phyloP scores from a whole-genome alignment of 1,284 basidiomycete species.

The Schizophyllum amplum region DNA sequence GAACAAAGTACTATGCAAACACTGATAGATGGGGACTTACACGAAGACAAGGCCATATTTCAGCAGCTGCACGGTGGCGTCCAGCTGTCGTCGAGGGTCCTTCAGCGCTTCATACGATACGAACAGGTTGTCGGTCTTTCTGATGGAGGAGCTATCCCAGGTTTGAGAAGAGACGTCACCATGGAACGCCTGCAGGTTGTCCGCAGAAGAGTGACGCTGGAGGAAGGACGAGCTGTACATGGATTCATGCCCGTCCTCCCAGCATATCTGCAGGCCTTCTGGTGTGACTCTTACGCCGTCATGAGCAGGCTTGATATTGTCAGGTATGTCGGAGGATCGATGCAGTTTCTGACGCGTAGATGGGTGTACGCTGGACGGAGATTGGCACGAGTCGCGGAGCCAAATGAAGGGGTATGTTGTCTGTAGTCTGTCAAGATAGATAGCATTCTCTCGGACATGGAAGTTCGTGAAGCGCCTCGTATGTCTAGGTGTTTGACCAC shows the following conservation, averaged over 20 bases:
- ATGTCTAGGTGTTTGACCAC: neutral
- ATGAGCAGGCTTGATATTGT: slow-evolving; percentile 31
- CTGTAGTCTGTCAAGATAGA: slow-evolving; percentile 18
- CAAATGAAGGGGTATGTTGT: slow-evolving; percentile 43
- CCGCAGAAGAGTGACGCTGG: slow-evolving; percentile 31
- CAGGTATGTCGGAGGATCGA: slow-evolving; percentile 56
- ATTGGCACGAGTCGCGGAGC: slow-evolving; percentile 41
- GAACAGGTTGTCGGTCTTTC: slow-evolving; percentile 32
- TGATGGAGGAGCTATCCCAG: slow-evolving; percentile 32
- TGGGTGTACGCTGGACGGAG: slow-evolving; percentile 54
- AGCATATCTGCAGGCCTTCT: slow-evolving; percentile 42
- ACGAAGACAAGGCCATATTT: slow-evolving; percentile 53
- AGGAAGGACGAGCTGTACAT: slow-evolving; percentile 44
- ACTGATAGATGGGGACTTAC: slow-evolving; percentile 3
- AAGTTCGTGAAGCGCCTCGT: neutral
- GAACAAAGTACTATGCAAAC: neutral
- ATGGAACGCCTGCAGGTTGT: slow-evolving; percentile 29
- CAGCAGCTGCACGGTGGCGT: slow-evolving; percentile 47
- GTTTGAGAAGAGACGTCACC: slow-evolving; percentile 22
- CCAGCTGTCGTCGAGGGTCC: slow-evolving; percentile 34
- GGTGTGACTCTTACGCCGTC: slow-evolving; percentile 29
- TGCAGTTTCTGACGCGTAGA: slow-evolving; percentile 75
- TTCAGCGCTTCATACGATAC: slow-evolving; percentile 40
- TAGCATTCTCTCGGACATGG: neutral
- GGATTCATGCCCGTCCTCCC: slow-evolving; percentile 54